These are phyloP conservation scores for Sugiyamaella sp. DNA, from an alignment of 1,139 yeast species.

Conservation along the genomic window DNA sequence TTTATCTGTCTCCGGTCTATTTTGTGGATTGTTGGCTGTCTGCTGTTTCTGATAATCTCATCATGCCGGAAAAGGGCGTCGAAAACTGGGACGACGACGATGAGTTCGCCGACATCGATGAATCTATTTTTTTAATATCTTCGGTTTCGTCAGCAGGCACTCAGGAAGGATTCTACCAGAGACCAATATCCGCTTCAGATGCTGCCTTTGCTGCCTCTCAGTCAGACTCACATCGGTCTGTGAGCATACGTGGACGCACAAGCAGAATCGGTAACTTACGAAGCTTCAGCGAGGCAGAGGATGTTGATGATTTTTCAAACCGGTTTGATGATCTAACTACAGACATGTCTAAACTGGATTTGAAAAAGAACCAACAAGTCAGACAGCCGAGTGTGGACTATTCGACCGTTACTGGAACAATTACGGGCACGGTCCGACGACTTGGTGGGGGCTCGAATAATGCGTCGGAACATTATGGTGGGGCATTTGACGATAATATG, in stretches of 20 bases:
- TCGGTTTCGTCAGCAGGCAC: conserved; percentile 27
- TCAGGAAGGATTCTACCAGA: conserved; percentile 18
- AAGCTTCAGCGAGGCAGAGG: conserved; percentile 9
- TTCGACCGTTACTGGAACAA: conserved; percentile 9
- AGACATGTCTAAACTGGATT: conserved; percentile 17
- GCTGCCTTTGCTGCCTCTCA: conserved; percentile 8
- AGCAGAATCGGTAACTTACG: background rate
- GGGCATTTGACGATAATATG: conserved; percentile 8
- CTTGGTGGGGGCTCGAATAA: background rate
- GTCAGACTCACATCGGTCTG: background rate
- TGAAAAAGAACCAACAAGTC: background rate
- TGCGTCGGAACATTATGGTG: conserved; percentile 8
- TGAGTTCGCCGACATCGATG: conserved; percentile 32
- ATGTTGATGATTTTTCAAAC: conserved; percentile 16
- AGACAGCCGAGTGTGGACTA: background rate
- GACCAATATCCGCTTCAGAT: conserved; percentile 9
- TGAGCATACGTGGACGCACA: background rate
- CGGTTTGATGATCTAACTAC: conserved; percentile 18
- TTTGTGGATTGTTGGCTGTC: too few species aligned
- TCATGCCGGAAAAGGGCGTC: background rate
- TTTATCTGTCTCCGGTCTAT: too few species aligned
- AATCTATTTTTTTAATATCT: conserved; percentile 21
- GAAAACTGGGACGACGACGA: conserved; percentile 27
- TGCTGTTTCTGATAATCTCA: background rate
- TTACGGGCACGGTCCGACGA: conserved; percentile 11